phyloP scores from a whole-genome alignment of 805 yeast species.

The Lipomyces chichibuensis region DNA sequence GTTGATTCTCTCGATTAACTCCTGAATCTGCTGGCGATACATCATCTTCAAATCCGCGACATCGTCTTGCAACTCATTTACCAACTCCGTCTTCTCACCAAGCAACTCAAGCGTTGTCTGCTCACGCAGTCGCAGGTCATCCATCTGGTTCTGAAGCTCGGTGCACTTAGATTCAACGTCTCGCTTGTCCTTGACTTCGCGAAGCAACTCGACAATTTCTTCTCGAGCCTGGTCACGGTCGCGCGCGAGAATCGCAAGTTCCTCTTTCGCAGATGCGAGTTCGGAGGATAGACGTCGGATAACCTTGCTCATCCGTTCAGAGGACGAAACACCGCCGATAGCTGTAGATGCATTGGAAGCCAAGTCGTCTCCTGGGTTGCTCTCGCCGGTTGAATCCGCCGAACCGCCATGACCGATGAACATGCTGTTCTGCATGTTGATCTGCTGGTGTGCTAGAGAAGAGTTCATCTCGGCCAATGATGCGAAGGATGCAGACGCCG shows the following conservation, averaged over 20 bases:
- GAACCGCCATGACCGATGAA: constrained; percentile 5
- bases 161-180: constrained; percentile 52
- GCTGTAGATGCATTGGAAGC: constrained; percentile 30
- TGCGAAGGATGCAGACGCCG: constrained; percentile 30
- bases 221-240: constrained; percentile 70
- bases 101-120: constrained; percentile 67
- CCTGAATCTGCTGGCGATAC: constrained; percentile 81
- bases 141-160: constrained; percentile 46
- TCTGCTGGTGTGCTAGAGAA: constrained; percentile 7
- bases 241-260: constrained; percentile 53
- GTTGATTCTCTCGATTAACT: constrained; percentile 62
- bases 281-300: constrained; percentile 83
- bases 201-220: constrained; percentile 64
- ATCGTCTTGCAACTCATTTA: constrained; percentile 84
- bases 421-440: constrained; percentile 15
- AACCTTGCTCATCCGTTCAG: constrained; percentile 72
- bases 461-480: constrained; percentile 18
- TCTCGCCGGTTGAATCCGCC: constrained; percentile 10
- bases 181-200: constrained; percentile 30
- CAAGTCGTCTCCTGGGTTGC: constrained; percentile 19
- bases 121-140: constrained; percentile 49
- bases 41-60: constrained; percentile 86
- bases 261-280: constrained; percentile 64
- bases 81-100: constrained; percentile 86
- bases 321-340: constrained; percentile 53